Base-by-base conservation (phyloP, 78 protist genomes). In the Dictyostelium intermedium region DNA sequence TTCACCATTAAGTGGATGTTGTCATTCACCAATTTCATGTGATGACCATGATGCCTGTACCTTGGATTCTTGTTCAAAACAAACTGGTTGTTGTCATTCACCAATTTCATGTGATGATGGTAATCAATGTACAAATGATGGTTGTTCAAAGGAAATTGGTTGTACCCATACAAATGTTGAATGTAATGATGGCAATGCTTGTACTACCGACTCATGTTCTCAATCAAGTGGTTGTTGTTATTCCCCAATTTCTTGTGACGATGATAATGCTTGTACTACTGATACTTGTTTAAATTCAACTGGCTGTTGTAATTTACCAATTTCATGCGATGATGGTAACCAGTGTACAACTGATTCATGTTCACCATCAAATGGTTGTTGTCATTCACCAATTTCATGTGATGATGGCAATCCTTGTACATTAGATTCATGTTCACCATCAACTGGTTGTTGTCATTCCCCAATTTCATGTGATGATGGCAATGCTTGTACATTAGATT, bases 1-100 rank as follows among this genome's bases (percentile, higher is more conserved):
- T 41, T 41, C 47, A 0, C 47, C 47, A 9, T 41, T 10, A 41
- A 41, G 14, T 41, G 47, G 47, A 9, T 41, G 47, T 41, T 41
- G 47, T 41, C 47, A 53, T 63, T 63, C 9, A 7, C 30, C 35
- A 76, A 50, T 81, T 6, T 7, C 2, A 23, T 70, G 92, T 47
- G 47, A 91, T 84, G 95, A 91, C 61, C 66, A 72, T 34, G 63
- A 91, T 27, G 50, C 85, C 14, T 76, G 83, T 76, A 91, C 95
- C 13, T 10, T n/a, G 13, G 95, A 91, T 56, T 11, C 63, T 25
- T 80, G 47, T 41, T 41, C 47, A 41, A 41, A 9, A 0, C 14
- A 41, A 41, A 41, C 47, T 41, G 47, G 84, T 14, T 80, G 84
- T 80, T 41, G 47, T 41, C 47, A 41, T 41, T 35, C 13, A 27